These are phyloP conservation scores for Aspergillus sp. DNA, from an alignment of 2,329 filamentous ascomycete species.

Conservation along the genomic window DNA sequence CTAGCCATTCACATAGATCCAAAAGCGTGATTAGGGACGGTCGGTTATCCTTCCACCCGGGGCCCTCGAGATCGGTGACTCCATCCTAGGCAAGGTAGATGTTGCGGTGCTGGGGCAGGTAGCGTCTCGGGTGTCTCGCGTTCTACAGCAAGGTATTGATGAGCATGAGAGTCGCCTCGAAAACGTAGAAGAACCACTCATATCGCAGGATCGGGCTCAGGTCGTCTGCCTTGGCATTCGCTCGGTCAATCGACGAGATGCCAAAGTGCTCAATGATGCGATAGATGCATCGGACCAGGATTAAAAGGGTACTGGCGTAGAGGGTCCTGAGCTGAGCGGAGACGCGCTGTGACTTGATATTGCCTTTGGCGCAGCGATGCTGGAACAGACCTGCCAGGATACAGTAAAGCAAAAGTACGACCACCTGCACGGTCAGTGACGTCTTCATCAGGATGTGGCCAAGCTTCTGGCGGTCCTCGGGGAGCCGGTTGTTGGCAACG, in stretches of 20 bases:
- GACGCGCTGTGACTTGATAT: constrained; percentile 28
- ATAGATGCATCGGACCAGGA: constrained; percentile 54
- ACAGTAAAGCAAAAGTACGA: constrained; percentile 18
- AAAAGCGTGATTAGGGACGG: constrained; percentile 44
- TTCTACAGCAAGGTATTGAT: constrained; percentile 53
- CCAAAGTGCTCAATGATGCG: constrained; percentile 58
- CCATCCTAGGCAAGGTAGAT: constrained; percentile 52
- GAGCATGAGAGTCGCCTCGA: constrained; percentile 57
- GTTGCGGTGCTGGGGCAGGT: constrained; percentile 49
- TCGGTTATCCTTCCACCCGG: constrained; percentile 50
- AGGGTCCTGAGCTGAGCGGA: constrained; percentile 47
- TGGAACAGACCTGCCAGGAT: constrained; percentile 18
- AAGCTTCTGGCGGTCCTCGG: constrained; percentile 49
- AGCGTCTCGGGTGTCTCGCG: constrained; percentile 51
- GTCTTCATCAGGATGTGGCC: constrained; percentile 52
- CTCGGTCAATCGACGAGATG: constrained; percentile 40
- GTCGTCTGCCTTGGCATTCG: constrained; percentile 21
- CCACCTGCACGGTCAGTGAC: constrained; percentile 37
- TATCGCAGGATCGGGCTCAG: constrained; percentile 53
- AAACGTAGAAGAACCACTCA: constrained; percentile 61
- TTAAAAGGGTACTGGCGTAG: constrained; percentile 52
- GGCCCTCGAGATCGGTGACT: constrained; percentile 38
- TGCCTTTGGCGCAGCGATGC: constrained; percentile 9
- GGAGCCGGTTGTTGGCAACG: constrained; percentile 48
- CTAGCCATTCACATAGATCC: constrained; percentile 38